Evolutionary conservation across 1,284 basidiomycete genomes (phyloP), one percentile per base, ranked within the genome.

Genomic region (Xerocomus minutiporus): DNA sequence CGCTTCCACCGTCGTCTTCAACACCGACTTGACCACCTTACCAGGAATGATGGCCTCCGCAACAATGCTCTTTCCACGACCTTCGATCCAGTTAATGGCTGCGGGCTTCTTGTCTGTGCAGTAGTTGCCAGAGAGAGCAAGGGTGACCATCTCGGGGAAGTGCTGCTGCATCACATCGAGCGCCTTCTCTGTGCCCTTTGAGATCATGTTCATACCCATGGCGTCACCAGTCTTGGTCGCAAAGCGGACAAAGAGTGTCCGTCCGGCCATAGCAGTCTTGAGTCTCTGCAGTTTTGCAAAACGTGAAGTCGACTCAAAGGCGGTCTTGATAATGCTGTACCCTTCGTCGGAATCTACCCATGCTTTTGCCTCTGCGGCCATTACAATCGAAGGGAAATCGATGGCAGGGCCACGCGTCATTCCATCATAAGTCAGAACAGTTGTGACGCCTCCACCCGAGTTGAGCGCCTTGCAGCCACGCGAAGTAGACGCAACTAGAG

Each of bases 121-220:
- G 72, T 98, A 99, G 73, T 99, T 99, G 48, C 96, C 97, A 4
- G 89, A 93, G 9, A 99, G 80, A 12, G 95, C 91, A 26, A 98
- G 80, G n/a, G 95, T 85, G 62, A 86, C 75, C 95, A 98, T 98
- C 52, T 89, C 86, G 4, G 96, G 96, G 79, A 93, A 99, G 65
- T 86, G 74, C 57, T 80, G 77, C 60, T 81, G 79, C 78, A 99
- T 82, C 32, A 80, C 80, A 64, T 89, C 90, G 17, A 99, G 81
- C 20, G 94, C 93, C 73, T 92, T 92, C 75, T 99, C 97, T 8
- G 91, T 93, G 7, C 94, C 94, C 73, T 96, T 96, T 26, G 87
- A 90, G 67, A 94, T 93, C 96, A 99, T 99, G 78, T 99, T 99
- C 97, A 99, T 99, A 32, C 96, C 96, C 96, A 99, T 99, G 29